phyloP scores from a whole-genome alignment of 257 asterid species.

The Solanum arcanum region DNA sequence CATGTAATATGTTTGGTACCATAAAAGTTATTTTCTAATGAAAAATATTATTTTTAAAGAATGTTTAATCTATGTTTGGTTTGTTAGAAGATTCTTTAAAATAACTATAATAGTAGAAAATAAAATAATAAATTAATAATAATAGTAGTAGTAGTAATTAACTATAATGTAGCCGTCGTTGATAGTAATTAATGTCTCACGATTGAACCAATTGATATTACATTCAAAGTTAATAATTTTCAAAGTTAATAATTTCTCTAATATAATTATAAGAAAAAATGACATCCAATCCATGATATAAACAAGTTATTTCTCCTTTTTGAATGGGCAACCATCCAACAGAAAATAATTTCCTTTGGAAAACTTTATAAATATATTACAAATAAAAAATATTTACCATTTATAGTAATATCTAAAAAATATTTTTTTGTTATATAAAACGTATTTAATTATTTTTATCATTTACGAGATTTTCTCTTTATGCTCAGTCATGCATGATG shows the following conservation, averaged over 20 bases:
- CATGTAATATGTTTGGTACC: background rate
- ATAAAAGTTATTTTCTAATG: background rate
- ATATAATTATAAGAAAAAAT: background rate
- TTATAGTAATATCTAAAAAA: background rate
- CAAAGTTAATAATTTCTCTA: background rate
- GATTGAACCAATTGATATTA: background rate
- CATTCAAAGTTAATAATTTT: background rate
- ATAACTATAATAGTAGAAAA: background rate
- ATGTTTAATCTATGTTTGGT: background rate
- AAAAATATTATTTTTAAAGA: background rate
- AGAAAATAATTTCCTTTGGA: background rate
- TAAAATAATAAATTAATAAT: background rate
- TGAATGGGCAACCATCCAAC: background rate
- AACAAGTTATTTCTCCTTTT: background rate
- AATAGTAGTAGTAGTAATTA: background rate
- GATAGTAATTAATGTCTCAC: background rate
- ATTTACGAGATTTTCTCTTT: background rate
- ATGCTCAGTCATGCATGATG: background rate
- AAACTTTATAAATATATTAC: too few species aligned
- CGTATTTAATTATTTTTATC: background rate
- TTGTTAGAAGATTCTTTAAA: background rate
- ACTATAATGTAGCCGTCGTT: background rate
- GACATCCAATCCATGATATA: background rate
- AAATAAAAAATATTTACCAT: too few species aligned
- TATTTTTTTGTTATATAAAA: background rate